Base-by-base conservation (phyloP, 345 rosid genomes). In the Linum trigynum region DNA sequence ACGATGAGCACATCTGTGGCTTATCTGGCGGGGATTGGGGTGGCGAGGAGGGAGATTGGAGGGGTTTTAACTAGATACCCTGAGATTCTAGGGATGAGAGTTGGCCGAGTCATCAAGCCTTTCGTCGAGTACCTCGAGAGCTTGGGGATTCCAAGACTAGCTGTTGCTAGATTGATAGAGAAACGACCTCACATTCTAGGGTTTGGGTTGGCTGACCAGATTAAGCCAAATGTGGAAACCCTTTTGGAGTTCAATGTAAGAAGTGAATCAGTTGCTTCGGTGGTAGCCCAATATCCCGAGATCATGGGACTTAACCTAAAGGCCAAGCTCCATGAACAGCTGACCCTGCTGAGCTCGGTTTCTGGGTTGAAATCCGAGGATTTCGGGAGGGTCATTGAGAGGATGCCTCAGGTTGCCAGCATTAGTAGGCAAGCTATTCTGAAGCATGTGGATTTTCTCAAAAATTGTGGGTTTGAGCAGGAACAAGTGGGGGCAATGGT, bases 1-100 rank as follows among this genome's bases (percentile, higher is more conserved):
- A 91, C 96, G 9, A 91, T 89, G 95, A 89, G 98, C 77, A 91
- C 98, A 16, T 89, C 98, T 2, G 92, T 89, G 15, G 95, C 98
- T 76, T 91, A 87, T 77, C 68, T 91, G 74, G 85, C 85, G 16
- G 98, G 95, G 63, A 89, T 91, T 66, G 98, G 95, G 57, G 88
- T 89, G 51, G 82, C 92, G 42, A 85, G 96, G 80, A 91, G 96
- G 76, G 96, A 85, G 74, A 77, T 89, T 74, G 96, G 96, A 23
- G 85, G 82, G 63, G 74, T 87, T 66, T 72, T 92, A 74, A 89
- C 98, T 60, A 77, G 83, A 65, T 84, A 83, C 71, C 96, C 98
- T 0, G 91, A 92, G 82, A 82, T 87, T 64, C 70, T 92, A 58
- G 98, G 98, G 69, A 87, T 87, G 92, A 84, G 96, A 36, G 96